phyloP scores from a whole-genome alignment of 495 filamentous ascomycete species.

The Hypoxylon rickii region DNA sequence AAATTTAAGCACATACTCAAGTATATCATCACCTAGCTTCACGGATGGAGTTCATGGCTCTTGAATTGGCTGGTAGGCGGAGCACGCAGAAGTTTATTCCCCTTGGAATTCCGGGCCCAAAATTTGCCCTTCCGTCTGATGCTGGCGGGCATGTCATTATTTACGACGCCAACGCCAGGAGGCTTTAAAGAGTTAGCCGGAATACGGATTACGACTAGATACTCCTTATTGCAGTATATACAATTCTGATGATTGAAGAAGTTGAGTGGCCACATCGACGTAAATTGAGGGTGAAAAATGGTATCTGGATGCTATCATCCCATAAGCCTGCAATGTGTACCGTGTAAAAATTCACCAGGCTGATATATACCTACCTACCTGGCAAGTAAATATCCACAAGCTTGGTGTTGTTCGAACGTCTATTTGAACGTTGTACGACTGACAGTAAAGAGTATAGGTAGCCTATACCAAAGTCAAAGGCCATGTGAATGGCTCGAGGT shows the following conservation, averaged over 20 bases:
- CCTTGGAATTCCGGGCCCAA: constrained; percentile 26
- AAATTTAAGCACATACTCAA: constrained; percentile 29
- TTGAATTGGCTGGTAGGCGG: constrained; percentile 28
- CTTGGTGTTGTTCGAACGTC: too few species aligned
- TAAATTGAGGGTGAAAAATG: background rate
- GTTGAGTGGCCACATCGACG: background rate
- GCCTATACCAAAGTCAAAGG: too few species aligned
- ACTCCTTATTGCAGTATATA: constrained; percentile 38
- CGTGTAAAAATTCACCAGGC: background rate
- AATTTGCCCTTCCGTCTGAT: constrained; percentile 26
- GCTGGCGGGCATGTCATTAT: constrained; percentile 32
- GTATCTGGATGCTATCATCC: too few species aligned
- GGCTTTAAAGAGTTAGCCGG: constrained; percentile 15
- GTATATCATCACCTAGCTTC: constrained; percentile 35
- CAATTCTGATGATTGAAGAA: constrained; percentile 15
- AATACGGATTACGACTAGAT: constrained; percentile 39
- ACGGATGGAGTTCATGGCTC: constrained; percentile 38
- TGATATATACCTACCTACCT: background rate
- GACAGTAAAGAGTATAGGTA: too few species aligned
- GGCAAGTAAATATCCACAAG: too few species aligned
- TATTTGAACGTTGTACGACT: too few species aligned
- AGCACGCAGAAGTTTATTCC: constrained; percentile 1
- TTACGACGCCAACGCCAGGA: constrained; percentile 28
- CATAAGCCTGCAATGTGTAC: too few species aligned
- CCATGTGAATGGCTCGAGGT: too few species aligned